These are phyloP conservation scores for Xylariales sp. DNA, from an alignment of 2,329 filamentous ascomycete genomes.

Conservation along the genomic window DNA sequence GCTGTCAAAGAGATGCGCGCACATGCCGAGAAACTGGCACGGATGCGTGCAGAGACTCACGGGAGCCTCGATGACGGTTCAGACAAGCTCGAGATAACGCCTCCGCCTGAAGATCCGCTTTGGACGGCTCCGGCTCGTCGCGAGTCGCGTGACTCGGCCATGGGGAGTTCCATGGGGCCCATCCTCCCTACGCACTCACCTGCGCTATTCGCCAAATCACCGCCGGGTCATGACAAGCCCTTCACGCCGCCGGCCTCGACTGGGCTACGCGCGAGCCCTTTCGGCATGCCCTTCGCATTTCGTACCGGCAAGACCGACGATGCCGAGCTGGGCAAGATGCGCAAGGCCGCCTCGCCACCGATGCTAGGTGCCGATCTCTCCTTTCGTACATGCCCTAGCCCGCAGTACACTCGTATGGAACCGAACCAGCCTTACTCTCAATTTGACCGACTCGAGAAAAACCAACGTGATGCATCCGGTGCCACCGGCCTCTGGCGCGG, in stretches of 20 bases:
- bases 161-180: conserved; percentile 43
- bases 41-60: conserved; percentile 56
- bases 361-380: conserved; percentile 87
- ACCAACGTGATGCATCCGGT: conserved; percentile 66
- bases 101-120: conserved; percentile 47
- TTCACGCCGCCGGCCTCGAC: conserved; percentile 49
- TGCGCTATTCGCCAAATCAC: conserved; percentile 38
- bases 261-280: conserved; percentile 55
- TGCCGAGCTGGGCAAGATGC: conserved; percentile 58
- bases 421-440: conserved; percentile 72
- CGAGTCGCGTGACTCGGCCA: conserved; percentile 45
- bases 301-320: conserved; percentile 54
- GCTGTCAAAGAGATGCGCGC: conserved; percentile 84
- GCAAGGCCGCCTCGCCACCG: conserved; percentile 74
- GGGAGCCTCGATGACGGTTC: conserved; percentile 50
- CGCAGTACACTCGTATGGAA: conserved; percentile 85
- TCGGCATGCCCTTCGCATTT: conserved; percentile 59
- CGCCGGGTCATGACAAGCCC: conserved; percentile 39
- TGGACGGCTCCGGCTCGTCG: conserved; percentile 47
- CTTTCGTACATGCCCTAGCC: conserved; percentile 85
- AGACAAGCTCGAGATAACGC: conserved; percentile 44
- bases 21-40: conserved; percentile 74
- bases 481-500: conserved; percentile 81
- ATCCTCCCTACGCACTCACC: conserved; percentile 44
- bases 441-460: conserved; percentile 58